Base-by-base conservation (phyloP, 2,329 filamentous ascomycete genomes). In the Pseudogymnoascus sp. region DNA sequence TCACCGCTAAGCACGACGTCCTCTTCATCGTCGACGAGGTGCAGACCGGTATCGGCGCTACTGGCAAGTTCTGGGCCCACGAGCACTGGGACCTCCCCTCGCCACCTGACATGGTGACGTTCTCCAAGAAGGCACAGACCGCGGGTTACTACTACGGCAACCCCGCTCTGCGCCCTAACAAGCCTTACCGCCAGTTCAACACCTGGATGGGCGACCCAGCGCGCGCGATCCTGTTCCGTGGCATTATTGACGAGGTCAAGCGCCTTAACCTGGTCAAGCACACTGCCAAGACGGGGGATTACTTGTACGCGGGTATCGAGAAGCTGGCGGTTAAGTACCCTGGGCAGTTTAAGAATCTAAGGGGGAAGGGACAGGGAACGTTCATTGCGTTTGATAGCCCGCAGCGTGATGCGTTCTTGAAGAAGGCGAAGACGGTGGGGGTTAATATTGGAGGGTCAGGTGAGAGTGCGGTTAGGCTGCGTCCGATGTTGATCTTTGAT, bases 191-290 rank as follows among this genome's bases (percentile, higher is more conserved):
- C 66, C 90, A 93, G 77, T 93, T 92, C 79, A 92, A 92, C 79
- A 92, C 89, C 65, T 92, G 89, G 89, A 91, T 92, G 80, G 89
- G 90, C 69, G 90, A 93, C 76, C 89, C 90, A 63, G 86, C 88
- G 38, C 86, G 88, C 65, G 88, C 88, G 14, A 78, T 93, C 68
- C 82, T 92, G 69, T 91, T 90, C 84, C 85, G 87, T 67, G 86
- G 86, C 68, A 91, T 93, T 74, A 84, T 92, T 72, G 77, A 88
- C 64, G 90, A 92, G 75, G 88, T 93, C 65, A 79, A 88, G 68
- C 79, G 85, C 61, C 78, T 88, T 37, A 81, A 87, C 68, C 79
- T 92, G 6, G 88, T 92, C 7, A 79, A 84, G 73, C 80, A 87
- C 75, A 91, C 86, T 68, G 74, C 63, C 33, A 71, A 69, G 42